Conservation (phyloP, 208 protist species). For the Porcisia deanei region DNA sequence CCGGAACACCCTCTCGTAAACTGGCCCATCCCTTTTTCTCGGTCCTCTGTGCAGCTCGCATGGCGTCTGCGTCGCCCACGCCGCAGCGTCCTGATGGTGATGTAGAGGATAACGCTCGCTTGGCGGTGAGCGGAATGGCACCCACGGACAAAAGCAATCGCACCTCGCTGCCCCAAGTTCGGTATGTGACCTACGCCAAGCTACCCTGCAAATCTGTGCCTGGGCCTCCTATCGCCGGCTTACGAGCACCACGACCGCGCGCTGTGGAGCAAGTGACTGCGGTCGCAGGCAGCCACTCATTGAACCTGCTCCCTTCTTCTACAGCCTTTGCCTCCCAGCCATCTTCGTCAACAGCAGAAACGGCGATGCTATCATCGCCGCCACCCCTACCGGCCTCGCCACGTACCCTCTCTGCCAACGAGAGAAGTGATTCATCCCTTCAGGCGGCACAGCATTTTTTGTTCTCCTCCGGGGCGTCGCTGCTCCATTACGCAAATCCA, state of each 20-base stretch:
- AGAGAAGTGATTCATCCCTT: constrained; percentile 11
- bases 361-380: too few species aligned
- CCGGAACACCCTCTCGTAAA: too few species aligned
- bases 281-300: background rate
- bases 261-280: background rate
- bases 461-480: constrained; percentile 22
- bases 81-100: background rate
- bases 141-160: background rate
- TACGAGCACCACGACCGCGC: background rate
- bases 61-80: background rate
- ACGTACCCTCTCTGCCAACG: background rate
- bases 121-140: background rate
- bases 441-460: constrained; percentile 26
- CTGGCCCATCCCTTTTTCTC: too few species aligned
- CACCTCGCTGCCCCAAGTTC: background rate
- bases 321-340: background rate
- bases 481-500: constrained; percentile 18
- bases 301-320: background rate
- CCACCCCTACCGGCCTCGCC: background rate
- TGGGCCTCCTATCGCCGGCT: constrained; percentile 17
- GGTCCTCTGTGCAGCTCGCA: background rate
- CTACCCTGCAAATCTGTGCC: constrained; percentile 21
- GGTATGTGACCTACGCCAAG: constrained; percentile 13
- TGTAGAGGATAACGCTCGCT: background rate
- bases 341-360: background rate